Conservation (phyloP, 495 filamentous ascomycete genomes). For the Aspergillus haitiensis region DNA sequence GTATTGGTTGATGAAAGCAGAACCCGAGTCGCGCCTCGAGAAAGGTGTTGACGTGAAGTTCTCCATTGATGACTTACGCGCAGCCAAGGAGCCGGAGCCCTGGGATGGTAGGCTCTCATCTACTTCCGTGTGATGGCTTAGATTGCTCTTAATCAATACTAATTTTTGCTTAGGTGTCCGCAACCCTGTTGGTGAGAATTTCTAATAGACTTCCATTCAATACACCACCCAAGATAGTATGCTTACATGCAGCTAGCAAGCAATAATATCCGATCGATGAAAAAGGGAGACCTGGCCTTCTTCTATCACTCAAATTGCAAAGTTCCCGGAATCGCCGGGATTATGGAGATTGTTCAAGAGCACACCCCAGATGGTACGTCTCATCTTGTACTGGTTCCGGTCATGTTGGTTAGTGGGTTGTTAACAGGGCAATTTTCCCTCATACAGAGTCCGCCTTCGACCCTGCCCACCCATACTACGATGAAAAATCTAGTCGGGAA, state of each 20-base stretch:
- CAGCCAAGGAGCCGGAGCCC: conserved; percentile 68
- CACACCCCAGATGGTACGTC: conserved; percentile 70
- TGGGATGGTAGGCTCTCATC: conserved; percentile 74
- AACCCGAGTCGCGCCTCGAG: conserved; percentile 82
- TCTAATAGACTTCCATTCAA: background rate
- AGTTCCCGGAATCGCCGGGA: conserved; percentile 84
- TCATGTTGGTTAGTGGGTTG: no score
- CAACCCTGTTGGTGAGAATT: conserved; percentile 52
- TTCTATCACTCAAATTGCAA: conserved; percentile 99
- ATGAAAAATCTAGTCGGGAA: conserved; percentile 68
- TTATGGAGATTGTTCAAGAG: conserved; percentile 88
- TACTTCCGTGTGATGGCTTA: background rate
- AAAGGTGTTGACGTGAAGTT: conserved; percentile 87
- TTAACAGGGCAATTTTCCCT: no score
- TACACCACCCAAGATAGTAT: background rate
- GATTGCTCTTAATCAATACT: conserved; percentile 26
- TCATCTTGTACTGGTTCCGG: background rate
- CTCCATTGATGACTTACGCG: conserved; percentile 86
- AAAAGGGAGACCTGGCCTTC: conserved; percentile 86
- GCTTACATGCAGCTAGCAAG: conserved; percentile 52
- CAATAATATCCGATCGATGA: conserved; percentile 89
- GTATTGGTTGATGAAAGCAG: conserved; percentile 96
- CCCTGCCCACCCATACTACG: conserved; percentile 75
- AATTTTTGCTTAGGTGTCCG: conserved; percentile 51
- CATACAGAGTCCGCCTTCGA: conserved; percentile 75